Evolutionary conservation across 768 basidiomycete genomes (phyloP), one percentile per base, ranked within the genome.

Genomic region (Exsudoporus frostii): DNA sequence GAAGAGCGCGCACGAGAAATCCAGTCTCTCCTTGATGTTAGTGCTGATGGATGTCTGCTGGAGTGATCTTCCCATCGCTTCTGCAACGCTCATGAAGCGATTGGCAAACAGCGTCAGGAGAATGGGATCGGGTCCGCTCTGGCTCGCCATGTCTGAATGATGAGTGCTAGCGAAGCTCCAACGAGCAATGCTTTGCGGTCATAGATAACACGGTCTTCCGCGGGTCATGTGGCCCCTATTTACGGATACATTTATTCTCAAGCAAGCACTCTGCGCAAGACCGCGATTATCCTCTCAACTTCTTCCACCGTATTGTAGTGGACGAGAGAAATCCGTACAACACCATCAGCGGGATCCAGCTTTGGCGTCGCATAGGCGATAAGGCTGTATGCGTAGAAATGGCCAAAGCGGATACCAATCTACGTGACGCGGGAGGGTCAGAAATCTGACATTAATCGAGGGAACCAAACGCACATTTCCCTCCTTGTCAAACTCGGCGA

Each of bases 71-170:
- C 93, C 94, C 93, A 96, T 97, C 10, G 93, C 93, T 67, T 96
- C 93, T 9, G 93, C 93, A 19, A 98, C 91, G 62, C 90, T 90
- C 95, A 98, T 98, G 74, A 98, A 95, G 40, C 95, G 88, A 64
- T 97, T 95, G 11, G 92, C 90, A 62, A 97, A 98, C 47, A 98
- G 82, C 1, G 92, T 92, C 42, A 97, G 77, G 29, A 93, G 75
- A 58, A 95, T 91, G 0, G 92, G 90, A 67, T 96, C 93, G 11
- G 90, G 86, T 17, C 78, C 79, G 37, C 50, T 48, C 42, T 60
- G 58, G 42, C 5, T 58, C 30, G 45, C 42, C 65, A 66, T 67
- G 51, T 19, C 29, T 50, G 43, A 44, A n/a, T 11, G 14, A 4
- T 13, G 14, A 20, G 44, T 43, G 42, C 42, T 13, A 4, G 42